phyloP scores from a whole-genome alignment of 768 basidiomycete species.

The Exidia glandulosa region DNA sequence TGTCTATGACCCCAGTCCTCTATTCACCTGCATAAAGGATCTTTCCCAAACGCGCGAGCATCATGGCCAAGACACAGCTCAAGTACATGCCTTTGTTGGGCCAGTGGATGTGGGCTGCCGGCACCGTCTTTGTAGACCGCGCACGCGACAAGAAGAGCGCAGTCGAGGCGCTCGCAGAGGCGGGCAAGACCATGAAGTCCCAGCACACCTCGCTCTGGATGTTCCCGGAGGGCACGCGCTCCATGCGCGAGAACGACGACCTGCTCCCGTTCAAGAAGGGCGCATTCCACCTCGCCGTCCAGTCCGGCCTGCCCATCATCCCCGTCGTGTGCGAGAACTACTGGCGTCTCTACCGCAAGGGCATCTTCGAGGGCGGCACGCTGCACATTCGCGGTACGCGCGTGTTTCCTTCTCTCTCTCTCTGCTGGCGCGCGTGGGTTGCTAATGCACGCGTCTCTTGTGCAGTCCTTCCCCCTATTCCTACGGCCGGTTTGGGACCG shows the following conservation, averaged over 20 bases:
- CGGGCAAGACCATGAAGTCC: slow-evolving; percentile 67
- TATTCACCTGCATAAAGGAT: slow-evolving; percentile 34
- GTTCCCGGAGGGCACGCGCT: slow-evolving; percentile 93
- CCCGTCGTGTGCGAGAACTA: slow-evolving; percentile 94
- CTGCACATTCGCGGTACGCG: slow-evolving; percentile 72
- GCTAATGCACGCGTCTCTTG: background rate
- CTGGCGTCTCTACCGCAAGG: slow-evolving; percentile 71
- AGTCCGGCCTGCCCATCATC: slow-evolving; percentile 81
- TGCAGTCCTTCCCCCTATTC: slow-evolving; percentile 81
- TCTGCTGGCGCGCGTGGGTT: background rate
- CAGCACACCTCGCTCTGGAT: slow-evolving; percentile 74
- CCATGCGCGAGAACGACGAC: slow-evolving; percentile 48
- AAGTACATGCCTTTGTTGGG: slow-evolving; percentile 76
- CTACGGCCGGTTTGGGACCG: slow-evolving; percentile 57
- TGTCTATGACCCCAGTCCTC: slow-evolving; percentile 1
- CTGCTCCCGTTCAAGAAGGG: slow-evolving; percentile 94
- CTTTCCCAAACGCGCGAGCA: slow-evolving; percentile 71
- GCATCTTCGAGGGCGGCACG: slow-evolving; percentile 62
- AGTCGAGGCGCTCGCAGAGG: slow-evolving; percentile 60
- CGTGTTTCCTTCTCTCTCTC: background rate
- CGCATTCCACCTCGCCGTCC: slow-evolving; percentile 90
- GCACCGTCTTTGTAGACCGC: slow-evolving; percentile 86
- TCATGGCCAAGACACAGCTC: slow-evolving; percentile 89
- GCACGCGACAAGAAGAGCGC: slow-evolving; percentile 62
- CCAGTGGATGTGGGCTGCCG: slow-evolving; percentile 81